These are phyloP conservation scores for Paraglomus occultum DNA, from an alignment of 192 early-diverging fungal genomes.

Conservation along the genomic window DNA sequence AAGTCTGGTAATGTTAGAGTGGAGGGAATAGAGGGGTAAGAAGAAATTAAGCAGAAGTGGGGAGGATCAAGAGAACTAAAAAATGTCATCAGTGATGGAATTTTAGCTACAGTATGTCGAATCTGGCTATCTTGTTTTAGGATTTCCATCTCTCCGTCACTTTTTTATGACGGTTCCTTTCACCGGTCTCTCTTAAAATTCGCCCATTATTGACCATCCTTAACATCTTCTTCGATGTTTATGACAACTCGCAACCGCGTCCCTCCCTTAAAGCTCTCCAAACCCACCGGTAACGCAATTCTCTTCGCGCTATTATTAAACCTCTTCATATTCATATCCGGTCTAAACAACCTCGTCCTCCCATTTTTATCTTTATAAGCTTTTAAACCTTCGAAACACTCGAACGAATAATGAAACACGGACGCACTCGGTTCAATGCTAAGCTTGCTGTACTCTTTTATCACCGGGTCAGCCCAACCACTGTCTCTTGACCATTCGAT, in stretches of 20 bases:
- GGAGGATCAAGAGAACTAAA: neutral
- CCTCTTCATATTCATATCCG: conserved; percentile 96
- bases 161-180: too few species aligned
- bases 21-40: neutral
- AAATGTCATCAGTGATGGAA: neutral
- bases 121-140: neutral
- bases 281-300: conserved; percentile 77
- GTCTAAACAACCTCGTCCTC: conserved; percentile 90
- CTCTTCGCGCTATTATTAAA: conserved; percentile 75
- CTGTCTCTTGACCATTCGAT: conserved; percentile 74
- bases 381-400: conserved; percentile 94
- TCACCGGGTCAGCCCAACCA: conserved; percentile 83
- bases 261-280: neutral
- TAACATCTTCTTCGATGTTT: too few species aligned
- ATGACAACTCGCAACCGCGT: too few species aligned
- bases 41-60: neutral
- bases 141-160: too few species aligned
- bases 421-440: conserved; percentile 77
- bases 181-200: too few species aligned
- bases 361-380: conserved; percentile 89
- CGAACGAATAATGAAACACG: conserved; percentile 93
- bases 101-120: too few species aligned
- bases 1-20: conserved; percentile 39
- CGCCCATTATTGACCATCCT: too few species aligned
- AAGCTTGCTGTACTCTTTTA: conserved; percentile 84